Base-by-base conservation (phyloP, 2,329 filamentous ascomycete species). In the Arachnopeziza araneosa region DNA sequence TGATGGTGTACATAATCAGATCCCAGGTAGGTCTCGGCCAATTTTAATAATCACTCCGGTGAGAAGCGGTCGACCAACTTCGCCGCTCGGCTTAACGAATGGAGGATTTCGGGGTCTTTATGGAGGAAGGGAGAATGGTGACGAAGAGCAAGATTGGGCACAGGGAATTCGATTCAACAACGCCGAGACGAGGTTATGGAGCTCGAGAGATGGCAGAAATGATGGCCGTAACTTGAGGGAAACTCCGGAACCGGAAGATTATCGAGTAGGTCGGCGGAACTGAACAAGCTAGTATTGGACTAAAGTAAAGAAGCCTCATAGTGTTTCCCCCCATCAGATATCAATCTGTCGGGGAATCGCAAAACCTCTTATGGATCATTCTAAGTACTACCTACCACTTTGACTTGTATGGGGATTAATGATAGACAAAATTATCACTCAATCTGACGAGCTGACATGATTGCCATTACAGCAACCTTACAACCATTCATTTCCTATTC, bases 51-150 rank as follows among this genome's bases (percentile, higher is more conserved):
- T 24, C 14, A 56, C 56, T 14, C 57, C 61, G 8, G 21, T 59
- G 12, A 54, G 61, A 55, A 52, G 44, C n/a, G 66, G 70, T 54
- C 71, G 69, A 56, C 69, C 67, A 36, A 67, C 64, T 24, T 77
- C 75, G 32, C 76, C 77, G 2, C 56, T 64, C 32, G 76, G 76
- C n/a, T 61, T 80, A 55, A 68, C 70, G 26, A 74, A 72, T n/a
- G 72, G 74, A n/a, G 78, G 78, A 0, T 79, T 78, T 61, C 70
- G 69, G 62, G 78, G 79, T 14, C 70, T 81, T 24, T 79, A 81
- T 63, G 78, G 77, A 23, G 80, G 78, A 14, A 70, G 70, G 54
- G 80, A 82, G 68, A 83, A 82, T 67, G 71, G 72, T 1, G 76
- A 78, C 50, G 78, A 80, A 58, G 68, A 72, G 51, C 64, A 63